These are phyloP conservation scores for Iris pallida DNA, from an alignment of 116 monocot species.

Conservation along the genomic window DNA sequence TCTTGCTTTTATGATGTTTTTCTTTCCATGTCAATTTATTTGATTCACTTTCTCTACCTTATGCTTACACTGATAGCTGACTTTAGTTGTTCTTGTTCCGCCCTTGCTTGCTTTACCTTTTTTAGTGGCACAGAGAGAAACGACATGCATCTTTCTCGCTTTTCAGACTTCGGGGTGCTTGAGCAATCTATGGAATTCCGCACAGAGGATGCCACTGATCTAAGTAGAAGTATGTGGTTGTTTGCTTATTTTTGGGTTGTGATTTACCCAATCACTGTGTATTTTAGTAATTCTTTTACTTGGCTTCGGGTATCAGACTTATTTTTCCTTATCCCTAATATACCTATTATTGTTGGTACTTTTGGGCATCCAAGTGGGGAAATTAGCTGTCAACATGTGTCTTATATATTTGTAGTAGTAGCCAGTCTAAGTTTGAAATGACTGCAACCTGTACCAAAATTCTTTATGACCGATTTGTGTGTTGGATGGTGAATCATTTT, in stretches of 20 bases:
- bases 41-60: not conserved
- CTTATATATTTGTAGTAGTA: not conserved
- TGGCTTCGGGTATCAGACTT: not conserved
- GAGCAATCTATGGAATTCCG: slow-evolving; percentile 34
- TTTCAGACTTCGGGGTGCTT: slow-evolving; percentile 31
- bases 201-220: slow-evolving; percentile 24
- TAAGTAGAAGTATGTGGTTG: slow-evolving; percentile 31
- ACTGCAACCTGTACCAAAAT: no score
- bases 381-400: not conserved
- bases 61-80: not conserved
- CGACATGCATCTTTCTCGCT: slow-evolving; percentile 22
- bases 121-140: slow-evolving; percentile 29
- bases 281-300: not conserved
- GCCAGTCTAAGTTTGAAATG: no score
- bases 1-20: no score
- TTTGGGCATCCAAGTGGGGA: not conserved
- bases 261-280: not conserved
- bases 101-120: not conserved
- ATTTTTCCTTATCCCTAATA: not conserved
- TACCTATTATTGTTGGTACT: not conserved
- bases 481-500: no score
- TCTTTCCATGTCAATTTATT: no score
- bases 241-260: not conserved
- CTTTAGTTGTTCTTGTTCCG: no score
- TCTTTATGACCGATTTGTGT: no score